Conservation (phyloP, 1,284 basidiomycete genomes). For the Peniophora sp. region DNA sequence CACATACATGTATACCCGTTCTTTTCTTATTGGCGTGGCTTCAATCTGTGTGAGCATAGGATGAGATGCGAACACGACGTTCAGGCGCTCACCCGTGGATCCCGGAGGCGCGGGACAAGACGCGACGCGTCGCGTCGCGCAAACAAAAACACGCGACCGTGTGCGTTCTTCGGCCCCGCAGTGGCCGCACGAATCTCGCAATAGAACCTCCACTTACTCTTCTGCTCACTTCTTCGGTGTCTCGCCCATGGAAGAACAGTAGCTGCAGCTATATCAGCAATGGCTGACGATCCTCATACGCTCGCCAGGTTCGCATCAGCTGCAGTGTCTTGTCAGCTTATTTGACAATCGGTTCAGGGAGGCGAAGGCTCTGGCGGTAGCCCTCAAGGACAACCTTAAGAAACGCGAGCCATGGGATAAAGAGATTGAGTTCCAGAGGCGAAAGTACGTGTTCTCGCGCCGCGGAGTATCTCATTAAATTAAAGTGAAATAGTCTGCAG, state of each 20-base stretch:
- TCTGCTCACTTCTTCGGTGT: not conserved
- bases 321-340: not conserved
- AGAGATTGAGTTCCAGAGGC: slow-evolving; percentile 78
- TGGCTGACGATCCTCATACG: slow-evolving; percentile 13
- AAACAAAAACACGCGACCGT: too few species aligned
- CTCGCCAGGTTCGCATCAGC: slow-evolving; percentile 9
- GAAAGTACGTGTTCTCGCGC: slow-evolving; percentile 50
- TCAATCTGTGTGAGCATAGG: too few species aligned
- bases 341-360: slow-evolving; percentile 36
- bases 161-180: not conserved
- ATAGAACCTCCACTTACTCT: not conserved
- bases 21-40: too few species aligned
- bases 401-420: slow-evolving; percentile 71
- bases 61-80: too few species aligned
- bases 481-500: slow-evolving; percentile 49
- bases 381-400: slow-evolving; percentile 63
- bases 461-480: slow-evolving; percentile 6
- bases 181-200: not conserved
- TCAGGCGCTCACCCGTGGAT: too few species aligned
- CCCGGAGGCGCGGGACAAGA: too few species aligned
- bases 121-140: too few species aligned
- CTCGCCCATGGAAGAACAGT: not conserved
- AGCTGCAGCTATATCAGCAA: not conserved
- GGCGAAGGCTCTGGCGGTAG: slow-evolving; percentile 60
- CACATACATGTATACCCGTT: too few species aligned